Evolutionary conservation across 768 basidiomycete species (phyloP), one percentile per base, ranked within the genome.

Genomic region (Hemileccinum rubropunctum): DNA sequence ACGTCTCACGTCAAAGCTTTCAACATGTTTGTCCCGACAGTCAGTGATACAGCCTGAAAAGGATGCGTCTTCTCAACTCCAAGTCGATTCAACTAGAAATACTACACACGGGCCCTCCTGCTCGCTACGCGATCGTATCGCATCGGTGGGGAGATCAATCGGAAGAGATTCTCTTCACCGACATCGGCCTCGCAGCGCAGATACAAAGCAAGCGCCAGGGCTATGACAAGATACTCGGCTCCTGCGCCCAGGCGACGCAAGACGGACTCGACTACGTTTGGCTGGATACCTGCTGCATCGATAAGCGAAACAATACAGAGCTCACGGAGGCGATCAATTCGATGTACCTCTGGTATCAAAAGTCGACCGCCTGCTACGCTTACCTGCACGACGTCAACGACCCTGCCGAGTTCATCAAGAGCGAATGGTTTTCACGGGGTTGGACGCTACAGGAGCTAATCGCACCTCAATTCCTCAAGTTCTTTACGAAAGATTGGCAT

Each of bases 231-330:
- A 55, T 68, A 14, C 15, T n/a, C 1, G 56, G 52, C 8, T 43
- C 56, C 30, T 64, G 62, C 27, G n/a, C 8, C 2, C 58, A 56
- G 47, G 64, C 65, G 23, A 1, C 6, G 15, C 20, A 26, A 12
- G 54, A 68, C 9, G 32, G 34, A 0, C 23, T 61, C 27, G n/a
- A 21, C 14, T 62, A 64, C 39, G 49, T 68, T 20, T 71, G 67
- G 68, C 23, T 66, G 44, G 62, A 71, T n/a, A 70, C 68, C 0
- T 68, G 60, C 26, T 70, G 70, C 40, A 68, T 71, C 45, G 47
- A 69, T 44, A 64, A 49, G 53, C 35, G 27, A 34, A 68, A 53
- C 45, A 63, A 50, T 45, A 48, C 62, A 2, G 69, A 69, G 33
- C 59, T 71, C 15, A 23, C 34, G 23, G 59, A 69, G 36, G 58